Conservation (phyloP, 495 filamentous ascomycete genomes). For the Talaromyces liani region DNA sequence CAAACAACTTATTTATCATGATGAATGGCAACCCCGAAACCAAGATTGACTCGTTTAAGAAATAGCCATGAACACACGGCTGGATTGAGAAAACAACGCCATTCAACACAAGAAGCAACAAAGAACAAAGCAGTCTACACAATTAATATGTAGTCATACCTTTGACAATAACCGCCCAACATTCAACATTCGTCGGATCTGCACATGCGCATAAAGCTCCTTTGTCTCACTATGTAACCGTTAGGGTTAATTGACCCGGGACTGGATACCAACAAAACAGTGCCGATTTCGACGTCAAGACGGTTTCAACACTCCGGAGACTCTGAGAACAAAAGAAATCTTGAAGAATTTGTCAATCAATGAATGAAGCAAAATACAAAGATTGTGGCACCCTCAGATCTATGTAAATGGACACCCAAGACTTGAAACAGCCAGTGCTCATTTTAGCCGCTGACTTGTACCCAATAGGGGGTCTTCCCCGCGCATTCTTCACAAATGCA, state of each 20-base stretch:
- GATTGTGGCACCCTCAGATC: background rate
- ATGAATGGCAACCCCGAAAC: background rate
- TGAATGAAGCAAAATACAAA: background rate
- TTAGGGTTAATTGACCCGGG: background rate
- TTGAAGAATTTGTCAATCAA: background rate
- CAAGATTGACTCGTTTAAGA: background rate
- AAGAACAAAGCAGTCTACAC: background rate
- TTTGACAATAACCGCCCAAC: background rate
- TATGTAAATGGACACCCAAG: background rate
- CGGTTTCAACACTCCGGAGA: background rate
- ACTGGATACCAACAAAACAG: background rate
- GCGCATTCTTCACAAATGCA: constrained; percentile 1
- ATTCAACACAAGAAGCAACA: background rate
- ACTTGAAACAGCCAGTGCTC: background rate
- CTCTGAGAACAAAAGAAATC: background rate
- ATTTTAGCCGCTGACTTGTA: background rate
- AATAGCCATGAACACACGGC: background rate
- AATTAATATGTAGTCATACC: background rate
- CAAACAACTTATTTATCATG: background rate
- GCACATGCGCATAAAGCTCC: background rate
- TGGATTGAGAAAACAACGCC: background rate
- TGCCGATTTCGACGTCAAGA: background rate
- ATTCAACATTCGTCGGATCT: background rate
- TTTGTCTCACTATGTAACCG: background rate
- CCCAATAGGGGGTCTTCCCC: background rate